Conservation (phyloP, 495 filamentous ascomycete genomes). For the Mycothermus thermophilus region DNA sequence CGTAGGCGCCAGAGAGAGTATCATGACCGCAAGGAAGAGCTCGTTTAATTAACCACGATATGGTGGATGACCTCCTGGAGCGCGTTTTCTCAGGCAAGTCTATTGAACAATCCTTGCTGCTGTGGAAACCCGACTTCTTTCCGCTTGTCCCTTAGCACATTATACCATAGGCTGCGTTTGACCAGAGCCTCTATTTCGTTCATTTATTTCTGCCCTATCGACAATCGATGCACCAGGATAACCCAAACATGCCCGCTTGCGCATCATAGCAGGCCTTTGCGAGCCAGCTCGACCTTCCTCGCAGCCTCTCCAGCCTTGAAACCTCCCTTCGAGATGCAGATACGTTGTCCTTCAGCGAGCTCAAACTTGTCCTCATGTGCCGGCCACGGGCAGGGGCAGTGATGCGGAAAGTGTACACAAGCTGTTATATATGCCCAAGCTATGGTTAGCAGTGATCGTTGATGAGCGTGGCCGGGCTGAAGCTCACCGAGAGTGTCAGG, state of each 20-base stretch:
- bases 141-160: no score
- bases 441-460: no score
- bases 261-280: slow-evolving; percentile 70
- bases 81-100: no score
- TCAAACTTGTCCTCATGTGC: slow-evolving; percentile 78
- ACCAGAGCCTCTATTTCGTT: no score
- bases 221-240: no score
- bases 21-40: background rate
- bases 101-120: no score
- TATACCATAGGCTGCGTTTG: no score
- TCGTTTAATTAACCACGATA: no score
- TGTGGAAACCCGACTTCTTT: no score
- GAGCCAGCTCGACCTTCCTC: slow-evolving; percentile 66
- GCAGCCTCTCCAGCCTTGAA: slow-evolving; percentile 61
- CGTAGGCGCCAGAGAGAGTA: background rate
- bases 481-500: slow-evolving; percentile 57
- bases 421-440: slow-evolving; percentile 30
- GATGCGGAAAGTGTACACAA: slow-evolving; percentile 85
- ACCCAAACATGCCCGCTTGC: no score
- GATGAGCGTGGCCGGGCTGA: background rate
- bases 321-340: slow-evolving; percentile 73
- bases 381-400: slow-evolving; percentile 81
- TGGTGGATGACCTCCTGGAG: no score
- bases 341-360: slow-evolving; percentile 61
- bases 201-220: no score